Base-by-base conservation (phyloP, 2,329 filamentous ascomycete species). In the Venturia pyrina region DNA sequence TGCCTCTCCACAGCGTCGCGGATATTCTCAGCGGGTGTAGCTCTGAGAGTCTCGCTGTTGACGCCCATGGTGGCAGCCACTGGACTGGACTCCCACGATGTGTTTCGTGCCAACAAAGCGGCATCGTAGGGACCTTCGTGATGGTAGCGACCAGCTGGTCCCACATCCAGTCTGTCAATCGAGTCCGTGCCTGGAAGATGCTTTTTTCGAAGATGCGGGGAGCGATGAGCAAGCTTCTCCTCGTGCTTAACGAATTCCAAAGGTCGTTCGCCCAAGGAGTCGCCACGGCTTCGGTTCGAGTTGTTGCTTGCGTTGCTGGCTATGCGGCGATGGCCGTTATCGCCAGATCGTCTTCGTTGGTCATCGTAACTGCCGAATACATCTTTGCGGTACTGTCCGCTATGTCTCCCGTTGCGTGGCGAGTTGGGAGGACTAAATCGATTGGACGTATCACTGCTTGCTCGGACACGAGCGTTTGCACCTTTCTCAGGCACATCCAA, bases 121-220 rank as follows among this genome's bases (percentile, higher is more conserved):
- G 93, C 91, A 74, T 98, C 93, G 71, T 90, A 98, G 0, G 93
- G 93, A 0, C 93, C 93, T 69, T 89, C 90, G 72, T 98, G 93
- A 75, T 97, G 93, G 76, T 96, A 96, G 2, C 82, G 78, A n/a
- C 53, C 53, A 10, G 53, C 17, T n/a, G 83, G 76, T 2, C 83
- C 79, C 64, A 80, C 82, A 73, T 96, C 93, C 1, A 98, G 85
- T 5, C 81, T 79, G 74, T 97, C 93, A 71, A 98, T 95, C 10
- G 82, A 81, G 75, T 98, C 93, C 1, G 90, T 84, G 59, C 83
- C 84, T 34, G 87, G 84, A 19, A 88, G 82, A 71, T 87, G 80
- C 71, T 82, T 84, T 73, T 87, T 89, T 70, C 82, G 83, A 61
- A 89, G 82, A 74, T 89, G 87, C 1, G 85, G 84, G 34, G 85